phyloP scores from a whole-genome alignment of 2,329 filamentous ascomycete species.

The Fusarium floridanum region DNA sequence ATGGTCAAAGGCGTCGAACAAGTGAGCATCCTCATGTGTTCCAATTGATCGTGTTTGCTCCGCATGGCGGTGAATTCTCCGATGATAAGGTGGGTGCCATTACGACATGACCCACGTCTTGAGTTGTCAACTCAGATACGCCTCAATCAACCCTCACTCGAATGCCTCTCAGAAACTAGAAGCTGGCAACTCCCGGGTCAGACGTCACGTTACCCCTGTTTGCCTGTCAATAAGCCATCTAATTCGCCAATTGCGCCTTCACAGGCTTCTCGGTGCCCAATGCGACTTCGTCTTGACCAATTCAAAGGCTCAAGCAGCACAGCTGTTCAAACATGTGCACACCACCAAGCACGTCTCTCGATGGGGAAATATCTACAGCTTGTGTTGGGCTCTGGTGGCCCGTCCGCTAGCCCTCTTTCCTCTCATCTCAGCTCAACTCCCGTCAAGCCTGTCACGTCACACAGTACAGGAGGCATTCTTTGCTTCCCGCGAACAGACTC shows the following conservation, averaged over 20 bases:
- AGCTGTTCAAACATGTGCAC: constrained; percentile 21
- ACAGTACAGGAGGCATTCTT: constrained; percentile 20
- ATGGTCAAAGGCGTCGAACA: neutral
- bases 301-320: constrained; percentile 14
- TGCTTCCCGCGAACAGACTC: constrained; percentile 33
- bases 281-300: constrained; percentile 25
- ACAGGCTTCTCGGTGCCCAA: constrained; percentile 24
- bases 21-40: constrained; percentile 7
- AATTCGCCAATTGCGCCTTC: constrained; percentile 24
- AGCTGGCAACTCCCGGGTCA: neutral
- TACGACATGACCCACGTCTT: neutral
- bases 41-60: neutral
- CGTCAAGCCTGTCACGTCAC: constrained; percentile 30
- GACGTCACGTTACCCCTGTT: constrained; percentile 17
- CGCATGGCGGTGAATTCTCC: neutral
- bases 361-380: constrained; percentile 30
- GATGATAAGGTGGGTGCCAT: neutral
- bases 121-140: constrained; percentile 29
- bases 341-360: constrained; percentile 29
- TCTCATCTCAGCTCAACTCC: constrained; percentile 30
- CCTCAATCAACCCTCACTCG: neutral
- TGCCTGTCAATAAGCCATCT: constrained; percentile 11
- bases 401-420: constrained; percentile 20
- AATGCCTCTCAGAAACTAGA: neutral
- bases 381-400: constrained; percentile 10